Conservation (phyloP, 2,329 filamentous ascomycete genomes). For the Microsporum audouinii region DNA sequence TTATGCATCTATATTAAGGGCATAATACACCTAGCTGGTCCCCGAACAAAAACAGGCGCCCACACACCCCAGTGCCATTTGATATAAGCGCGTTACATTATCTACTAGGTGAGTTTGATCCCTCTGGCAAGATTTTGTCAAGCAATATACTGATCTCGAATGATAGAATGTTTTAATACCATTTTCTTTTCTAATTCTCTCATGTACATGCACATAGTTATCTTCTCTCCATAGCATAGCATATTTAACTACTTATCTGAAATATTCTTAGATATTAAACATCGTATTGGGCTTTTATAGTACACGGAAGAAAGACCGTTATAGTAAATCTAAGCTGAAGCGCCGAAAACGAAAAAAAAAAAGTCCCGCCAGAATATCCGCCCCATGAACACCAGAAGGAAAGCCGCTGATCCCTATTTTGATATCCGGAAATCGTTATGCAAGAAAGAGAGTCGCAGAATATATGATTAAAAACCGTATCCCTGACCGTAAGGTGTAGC, state of each 20-base stretch:
- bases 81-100: background rate
- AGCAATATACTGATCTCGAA: no score
- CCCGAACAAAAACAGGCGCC: no score
- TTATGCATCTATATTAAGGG: no score
- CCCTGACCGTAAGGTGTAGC: constrained; percentile 50
- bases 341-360: background rate
- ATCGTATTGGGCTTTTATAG: no score
- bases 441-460: no score
- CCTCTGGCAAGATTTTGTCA: background rate
- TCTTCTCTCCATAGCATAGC: background rate
- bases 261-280: background rate
- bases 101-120: background rate
- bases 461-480: constrained; percentile 19
- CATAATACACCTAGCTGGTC: no score
- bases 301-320: no score
- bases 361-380: background rate
- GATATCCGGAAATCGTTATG: background rate
- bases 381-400: background rate
- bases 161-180: no score
- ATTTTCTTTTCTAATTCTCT: background rate
- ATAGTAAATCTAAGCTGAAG: background rate
- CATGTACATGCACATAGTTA: background rate
- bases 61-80: background rate
- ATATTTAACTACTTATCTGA: background rate
- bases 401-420: background rate